Evolutionary conservation across 1,284 basidiomycete genomes (phyloP).

Genomic region (Lignosus rhinocerotis): DNA sequence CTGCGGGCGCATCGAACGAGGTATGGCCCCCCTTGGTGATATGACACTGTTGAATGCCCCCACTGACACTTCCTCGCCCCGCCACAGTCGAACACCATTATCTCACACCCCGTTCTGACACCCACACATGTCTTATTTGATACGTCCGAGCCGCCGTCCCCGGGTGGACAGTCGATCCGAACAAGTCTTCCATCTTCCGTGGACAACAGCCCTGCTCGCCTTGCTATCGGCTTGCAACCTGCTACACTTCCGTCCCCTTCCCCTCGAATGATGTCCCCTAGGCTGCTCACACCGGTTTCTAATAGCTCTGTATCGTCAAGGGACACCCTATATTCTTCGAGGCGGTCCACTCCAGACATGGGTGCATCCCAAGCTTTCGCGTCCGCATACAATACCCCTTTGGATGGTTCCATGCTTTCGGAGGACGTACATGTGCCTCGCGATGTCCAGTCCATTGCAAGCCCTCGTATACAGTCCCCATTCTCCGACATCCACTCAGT

Average conservation of each 20-base stretch:
- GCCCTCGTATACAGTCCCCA: slow-evolving; percentile 28
- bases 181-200: slow-evolving; percentile 15
- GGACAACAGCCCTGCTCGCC: slow-evolving; percentile 12
- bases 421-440: slow-evolving; percentile 7
- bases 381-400: slow-evolving; percentile 26
- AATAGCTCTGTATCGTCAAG: slow-evolving; percentile 14
- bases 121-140: slow-evolving; percentile 53
- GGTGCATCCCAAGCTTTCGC: slow-evolving; percentile 18
- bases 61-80: neutral
- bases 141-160: slow-evolving; percentile 41
- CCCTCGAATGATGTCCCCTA: slow-evolving; percentile 14
- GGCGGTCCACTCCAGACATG: slow-evolving; percentile 28
- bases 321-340: slow-evolving; percentile 19
- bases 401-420: slow-evolving; percentile 18
- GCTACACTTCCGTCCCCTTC: slow-evolving; percentile 1
- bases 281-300: slow-evolving; percentile 25
- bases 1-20: slow-evolving; percentile 43
- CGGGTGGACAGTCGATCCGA: slow-evolving; percentile 13
- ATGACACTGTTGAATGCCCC: neutral
- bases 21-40: slow-evolving; percentile 31
- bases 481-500: slow-evolving; percentile 29
- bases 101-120: slow-evolving; percentile 45
- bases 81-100: slow-evolving; percentile 41
- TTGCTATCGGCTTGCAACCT: slow-evolving; percentile 1
- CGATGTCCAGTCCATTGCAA: slow-evolving; percentile 13